These are phyloP conservation scores for Irineochytrium annulatum DNA, from an alignment of 192 early-diverging fungal species.

Conservation along the genomic window DNA sequence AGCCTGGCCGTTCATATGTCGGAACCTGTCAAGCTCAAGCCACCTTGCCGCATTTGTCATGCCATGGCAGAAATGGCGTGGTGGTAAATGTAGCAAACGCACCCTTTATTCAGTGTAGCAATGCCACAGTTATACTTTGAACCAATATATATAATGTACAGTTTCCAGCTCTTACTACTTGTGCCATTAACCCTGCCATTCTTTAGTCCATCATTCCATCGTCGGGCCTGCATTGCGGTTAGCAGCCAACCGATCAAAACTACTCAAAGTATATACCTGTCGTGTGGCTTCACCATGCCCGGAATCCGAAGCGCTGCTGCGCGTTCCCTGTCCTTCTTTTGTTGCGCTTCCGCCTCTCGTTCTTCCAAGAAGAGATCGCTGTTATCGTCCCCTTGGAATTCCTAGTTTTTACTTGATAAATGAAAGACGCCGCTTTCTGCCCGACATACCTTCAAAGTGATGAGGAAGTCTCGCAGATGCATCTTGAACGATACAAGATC, in stretches of 20 bases:
- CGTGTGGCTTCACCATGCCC: slow-evolving; percentile 90
- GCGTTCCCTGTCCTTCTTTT: slow-evolving; percentile 72
- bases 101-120: too few species aligned
- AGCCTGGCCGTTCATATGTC: slow-evolving; percentile 53
- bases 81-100: too few species aligned
- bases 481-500: slow-evolving; percentile 81
- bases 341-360: slow-evolving; percentile 77
- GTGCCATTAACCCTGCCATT: background rate
- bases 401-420: slow-evolving; percentile 44
- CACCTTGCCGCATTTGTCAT: too few species aligned
- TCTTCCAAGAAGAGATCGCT: slow-evolving; percentile 82
- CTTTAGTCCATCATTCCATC: slow-evolving; percentile 46
- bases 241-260: background rate
- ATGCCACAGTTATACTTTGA: too few species aligned
- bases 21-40: too few species aligned
- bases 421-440: background rate
- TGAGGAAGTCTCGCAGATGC: slow-evolving; percentile 92
- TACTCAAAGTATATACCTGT: slow-evolving; percentile 15
- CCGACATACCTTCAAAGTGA: slow-evolving; percentile 42
- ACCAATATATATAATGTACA: too few species aligned
- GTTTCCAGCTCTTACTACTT: background rate
- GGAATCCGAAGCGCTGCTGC: slow-evolving; percentile 84
- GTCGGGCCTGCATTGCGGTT: slow-evolving; percentile 24
- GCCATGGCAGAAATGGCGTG: too few species aligned
- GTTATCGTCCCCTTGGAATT: slow-evolving; percentile 86